phyloP scores from a whole-genome alignment of 2,329 filamentous ascomycete species.

The Diaporthe ampelina region DNA sequence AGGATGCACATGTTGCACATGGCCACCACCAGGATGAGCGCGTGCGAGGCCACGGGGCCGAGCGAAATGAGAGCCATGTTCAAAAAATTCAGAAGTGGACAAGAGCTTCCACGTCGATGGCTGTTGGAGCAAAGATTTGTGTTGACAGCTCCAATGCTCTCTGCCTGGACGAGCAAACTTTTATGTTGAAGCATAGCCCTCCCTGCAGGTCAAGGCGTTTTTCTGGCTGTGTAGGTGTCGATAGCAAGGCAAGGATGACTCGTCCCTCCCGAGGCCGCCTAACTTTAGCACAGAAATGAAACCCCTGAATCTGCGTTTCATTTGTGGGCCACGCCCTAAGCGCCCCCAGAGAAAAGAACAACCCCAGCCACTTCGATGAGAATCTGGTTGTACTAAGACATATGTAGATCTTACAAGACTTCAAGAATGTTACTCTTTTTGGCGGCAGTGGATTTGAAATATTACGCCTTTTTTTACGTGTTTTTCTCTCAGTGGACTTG shows the following conservation, averaged over 20 bases:
- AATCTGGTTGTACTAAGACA: background rate
- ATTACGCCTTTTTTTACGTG: too few relatives aligned
- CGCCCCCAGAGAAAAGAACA: background rate
- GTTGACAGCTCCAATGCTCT: background rate
- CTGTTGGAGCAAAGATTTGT: background rate
- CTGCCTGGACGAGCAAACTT: conserved; percentile 9
- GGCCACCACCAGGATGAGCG: conserved; percentile 17
- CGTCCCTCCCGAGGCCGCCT: conserved; percentile 8
- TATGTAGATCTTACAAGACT: background rate
- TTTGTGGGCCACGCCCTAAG: background rate
- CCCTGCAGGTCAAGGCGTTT: background rate
- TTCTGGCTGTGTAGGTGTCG: background rate
- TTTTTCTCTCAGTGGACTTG: background rate
- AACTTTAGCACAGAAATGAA: conserved; percentile 15
- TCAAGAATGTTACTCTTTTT: too few relatives aligned
- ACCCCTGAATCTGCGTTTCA: conserved; percentile 15
- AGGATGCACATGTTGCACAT: conserved; percentile 20
- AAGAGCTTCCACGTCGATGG: background rate
- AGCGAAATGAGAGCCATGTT: background rate
- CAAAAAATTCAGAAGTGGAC: background rate
- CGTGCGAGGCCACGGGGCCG: conserved; percentile 3
- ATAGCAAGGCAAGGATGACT: background rate
- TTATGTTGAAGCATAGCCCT: conserved; percentile 10
- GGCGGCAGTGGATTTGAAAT: background rate
- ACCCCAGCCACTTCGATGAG: background rate